Conservation (phyloP, 306 rosid species). For the Oemleria cerasiformis region DNA sequence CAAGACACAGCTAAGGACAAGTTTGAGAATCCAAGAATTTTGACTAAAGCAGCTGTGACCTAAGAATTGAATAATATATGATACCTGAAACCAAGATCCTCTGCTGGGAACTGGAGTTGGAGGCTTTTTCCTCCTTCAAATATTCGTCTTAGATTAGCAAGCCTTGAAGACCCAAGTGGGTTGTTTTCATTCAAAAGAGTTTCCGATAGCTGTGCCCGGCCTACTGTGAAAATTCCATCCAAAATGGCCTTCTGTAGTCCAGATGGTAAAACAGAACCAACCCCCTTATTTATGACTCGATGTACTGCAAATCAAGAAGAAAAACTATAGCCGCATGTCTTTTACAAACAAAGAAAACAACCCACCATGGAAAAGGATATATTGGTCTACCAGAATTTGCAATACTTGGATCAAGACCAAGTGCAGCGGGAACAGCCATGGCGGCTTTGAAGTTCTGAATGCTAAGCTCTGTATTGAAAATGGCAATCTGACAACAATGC, state of each 20-base stretch:
- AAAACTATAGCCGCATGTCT: conserved; percentile 9
- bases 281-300: conserved; percentile 45
- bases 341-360: conserved; percentile 14
- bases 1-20: conserved; percentile 20
- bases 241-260: conserved; percentile 66
- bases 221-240: conserved; percentile 80
- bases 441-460: conserved; percentile 85
- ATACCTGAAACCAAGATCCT: conserved; percentile 95
- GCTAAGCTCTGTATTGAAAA: conserved; percentile 77
- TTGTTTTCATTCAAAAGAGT: conserved; percentile 66
- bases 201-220: conserved; percentile 79
- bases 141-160: conserved; percentile 66
- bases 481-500: conserved; percentile 54
- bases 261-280: conserved; percentile 72
- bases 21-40: conserved; percentile 3
- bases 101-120: conserved; percentile 97
- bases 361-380: conserved; percentile 15
- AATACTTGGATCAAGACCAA: conserved; percentile 83
- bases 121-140: conserved; percentile 96
- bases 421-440: conserved; percentile 90
- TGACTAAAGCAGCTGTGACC: background rate
- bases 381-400: conserved; percentile 72
- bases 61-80: conserved; percentile 7
- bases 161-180: conserved; percentile 75
- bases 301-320: conserved; percentile 60